Evolutionary conservation across 1,284 basidiomycete species (phyloP).

Genomic region (Trichosporon sp.): DNA sequence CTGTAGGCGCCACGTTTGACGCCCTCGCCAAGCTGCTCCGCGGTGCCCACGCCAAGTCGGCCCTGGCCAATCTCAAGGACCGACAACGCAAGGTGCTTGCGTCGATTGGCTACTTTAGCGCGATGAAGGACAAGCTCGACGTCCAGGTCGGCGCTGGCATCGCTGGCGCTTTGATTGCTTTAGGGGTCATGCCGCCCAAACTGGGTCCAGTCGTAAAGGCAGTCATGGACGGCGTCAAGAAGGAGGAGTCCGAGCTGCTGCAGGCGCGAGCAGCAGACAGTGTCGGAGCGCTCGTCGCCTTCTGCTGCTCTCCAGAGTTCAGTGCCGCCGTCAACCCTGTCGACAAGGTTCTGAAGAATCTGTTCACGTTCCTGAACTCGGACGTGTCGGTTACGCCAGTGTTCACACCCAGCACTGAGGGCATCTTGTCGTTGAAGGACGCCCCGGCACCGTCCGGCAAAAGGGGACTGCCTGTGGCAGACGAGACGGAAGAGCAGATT

Average conservation of each 20-base stretch:
- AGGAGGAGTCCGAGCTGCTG: constrained; percentile 81
- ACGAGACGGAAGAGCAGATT: constrained; percentile 54
- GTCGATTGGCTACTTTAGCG: constrained; percentile 76
- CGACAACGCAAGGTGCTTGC: constrained; percentile 66
- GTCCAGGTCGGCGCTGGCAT: constrained; percentile 82
- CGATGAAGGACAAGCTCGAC: constrained; percentile 82
- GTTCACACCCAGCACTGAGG: constrained; percentile 65
- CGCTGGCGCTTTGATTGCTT: constrained; percentile 83
- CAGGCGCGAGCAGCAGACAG: constrained; percentile 85
- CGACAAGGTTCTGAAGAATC: constrained; percentile 96
- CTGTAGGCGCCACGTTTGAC: constrained; percentile 67
- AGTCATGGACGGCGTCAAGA: constrained; percentile 98
- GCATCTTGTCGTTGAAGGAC: constrained; percentile 68
- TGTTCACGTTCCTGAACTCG: constrained; percentile 94
- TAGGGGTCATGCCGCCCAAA: constrained; percentile 80
- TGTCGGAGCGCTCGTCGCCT: constrained; percentile 81
- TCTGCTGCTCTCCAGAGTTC: constrained; percentile 67
- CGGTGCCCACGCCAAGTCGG: constrained; percentile 68
- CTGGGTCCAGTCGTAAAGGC: constrained; percentile 95
- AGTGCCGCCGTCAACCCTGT: constrained; percentile 57
- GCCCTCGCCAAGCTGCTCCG: constrained; percentile 58
- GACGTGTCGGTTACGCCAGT: constrained; percentile 85
- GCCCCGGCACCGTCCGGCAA: constrained; percentile 49
- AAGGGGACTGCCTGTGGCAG: constrained; percentile 40
- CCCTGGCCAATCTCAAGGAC: constrained; percentile 70